These are phyloP conservation scores for Chamaecrista fasciculata DNA, from an alignment of 306 rosid genomes.

Conservation along the genomic window DNA sequence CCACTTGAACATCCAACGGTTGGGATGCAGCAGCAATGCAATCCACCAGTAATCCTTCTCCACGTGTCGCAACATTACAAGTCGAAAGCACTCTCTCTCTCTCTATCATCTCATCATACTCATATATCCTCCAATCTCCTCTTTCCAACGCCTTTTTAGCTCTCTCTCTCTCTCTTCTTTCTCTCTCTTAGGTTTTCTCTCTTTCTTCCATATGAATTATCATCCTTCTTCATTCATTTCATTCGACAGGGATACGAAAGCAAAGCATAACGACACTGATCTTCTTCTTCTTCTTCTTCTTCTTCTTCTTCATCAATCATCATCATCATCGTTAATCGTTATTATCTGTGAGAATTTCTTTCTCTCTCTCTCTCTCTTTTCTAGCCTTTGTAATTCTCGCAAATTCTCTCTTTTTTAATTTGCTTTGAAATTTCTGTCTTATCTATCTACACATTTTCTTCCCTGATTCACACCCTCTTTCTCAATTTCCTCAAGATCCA, in stretches of 20 bases:
- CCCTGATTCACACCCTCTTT: no score
- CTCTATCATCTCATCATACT: no score
- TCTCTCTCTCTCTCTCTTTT: neutral
- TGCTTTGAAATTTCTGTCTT: no score
- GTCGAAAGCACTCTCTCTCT: constrained; percentile 21
- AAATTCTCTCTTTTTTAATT: neutral
- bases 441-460: no score
- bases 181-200: constrained; percentile 28
- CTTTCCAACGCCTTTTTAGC: constrained; percentile 7
- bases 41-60: constrained; percentile 23
- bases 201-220: no score
- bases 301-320: no score
- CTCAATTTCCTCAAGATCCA: no score
- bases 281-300: no score
- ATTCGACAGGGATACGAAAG: neutral
- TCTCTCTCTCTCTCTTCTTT: neutral
- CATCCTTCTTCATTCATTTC: no score
- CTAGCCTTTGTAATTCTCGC: neutral
- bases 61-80: constrained; percentile 53
- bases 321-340: constrained; percentile 11
- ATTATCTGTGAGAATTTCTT: constrained; percentile 10
- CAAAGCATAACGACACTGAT: neutral
- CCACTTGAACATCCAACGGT: constrained; percentile 40
- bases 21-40: constrained; percentile 35
- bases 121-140: constrained; percentile 14